phyloP scores from a whole-genome alignment of 1,284 basidiomycete species.

The Cutaneotrichosporon sp. region DNA sequence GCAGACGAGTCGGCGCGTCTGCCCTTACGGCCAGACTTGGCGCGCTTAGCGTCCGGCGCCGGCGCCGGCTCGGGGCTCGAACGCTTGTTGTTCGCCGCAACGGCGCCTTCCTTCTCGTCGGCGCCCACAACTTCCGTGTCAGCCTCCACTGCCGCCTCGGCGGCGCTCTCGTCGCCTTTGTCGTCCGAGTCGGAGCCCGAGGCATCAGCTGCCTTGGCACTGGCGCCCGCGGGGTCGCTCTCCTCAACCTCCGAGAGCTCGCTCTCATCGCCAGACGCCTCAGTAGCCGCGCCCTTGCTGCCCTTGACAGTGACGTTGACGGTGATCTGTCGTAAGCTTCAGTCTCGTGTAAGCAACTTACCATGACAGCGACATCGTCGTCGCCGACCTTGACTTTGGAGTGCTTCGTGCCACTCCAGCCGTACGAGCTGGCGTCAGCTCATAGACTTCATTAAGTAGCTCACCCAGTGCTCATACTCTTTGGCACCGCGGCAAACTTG shows the following conservation, averaged over 20 bases:
- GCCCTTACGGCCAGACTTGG: too few relatives aligned
- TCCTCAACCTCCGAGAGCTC: not conserved
- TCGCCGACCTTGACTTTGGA: slow-evolving; percentile 7
- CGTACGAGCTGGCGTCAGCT: slow-evolving; percentile 17
- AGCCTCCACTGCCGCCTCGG: not conserved
- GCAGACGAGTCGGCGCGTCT: too few relatives aligned
- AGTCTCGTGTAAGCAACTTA: not conserved
- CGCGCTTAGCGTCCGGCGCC: too few relatives aligned
- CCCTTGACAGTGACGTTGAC: slow-evolving; percentile 14
- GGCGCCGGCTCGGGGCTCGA: too few relatives aligned
- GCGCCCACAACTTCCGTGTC: not conserved
- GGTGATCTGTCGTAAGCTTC: slow-evolving; percentile 11
- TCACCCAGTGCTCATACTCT: slow-evolving; percentile 17
- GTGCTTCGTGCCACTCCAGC: slow-evolving; percentile 19
- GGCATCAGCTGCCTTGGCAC: too few relatives aligned
- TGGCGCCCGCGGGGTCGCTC: not conserved
- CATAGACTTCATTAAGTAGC: not conserved
- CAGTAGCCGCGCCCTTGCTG: slow-evolving; percentile 6
- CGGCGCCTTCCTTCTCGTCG: not conserved
- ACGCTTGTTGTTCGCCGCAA: too few relatives aligned
- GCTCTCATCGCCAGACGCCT: not conserved
- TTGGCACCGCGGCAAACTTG: slow-evolving; percentile 7
- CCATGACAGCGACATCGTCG: slow-evolving; percentile 14
- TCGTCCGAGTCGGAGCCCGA: not conserved
- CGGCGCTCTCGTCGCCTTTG: not conserved